A percentile compares a stretch with the other conserved stretches of the same genome.
Conservation (phyloP, 768 basidiomycete species). For the Terana coerulea region DNA sequence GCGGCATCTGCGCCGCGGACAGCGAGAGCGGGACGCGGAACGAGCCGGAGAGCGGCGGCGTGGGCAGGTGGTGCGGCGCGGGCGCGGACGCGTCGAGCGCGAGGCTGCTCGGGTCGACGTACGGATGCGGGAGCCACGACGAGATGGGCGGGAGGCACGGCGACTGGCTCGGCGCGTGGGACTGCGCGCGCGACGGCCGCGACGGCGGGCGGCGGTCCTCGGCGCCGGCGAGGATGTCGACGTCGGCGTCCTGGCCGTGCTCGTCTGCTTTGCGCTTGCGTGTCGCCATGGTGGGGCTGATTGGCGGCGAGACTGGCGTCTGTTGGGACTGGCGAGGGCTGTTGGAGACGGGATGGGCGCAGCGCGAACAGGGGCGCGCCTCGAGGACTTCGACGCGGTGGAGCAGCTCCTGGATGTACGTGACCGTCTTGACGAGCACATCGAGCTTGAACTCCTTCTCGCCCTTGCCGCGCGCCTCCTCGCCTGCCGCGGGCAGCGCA, state of each 20-base stretch:
- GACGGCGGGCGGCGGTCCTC: conserved; percentile 6
- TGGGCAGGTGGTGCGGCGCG: conserved; percentile 26
- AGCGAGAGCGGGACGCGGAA: conserved; percentile 18
- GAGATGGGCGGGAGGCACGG: conserved; percentile 64
- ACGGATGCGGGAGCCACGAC: conserved; percentile 52
- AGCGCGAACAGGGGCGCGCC: conserved; percentile 11
- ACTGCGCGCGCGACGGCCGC: not conserved
- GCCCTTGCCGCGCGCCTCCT: conserved; percentile 60
- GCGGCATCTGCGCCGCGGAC: conserved; percentile 42
- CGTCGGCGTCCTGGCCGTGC: conserved; percentile 6
- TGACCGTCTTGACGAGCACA: conserved; percentile 79
- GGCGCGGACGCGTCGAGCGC: conserved; percentile 7
- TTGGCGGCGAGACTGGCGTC: not conserved
- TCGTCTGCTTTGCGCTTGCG: conserved; percentile 8
- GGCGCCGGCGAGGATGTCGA: conserved; percentile 2
- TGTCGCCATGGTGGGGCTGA: conserved; percentile 17
- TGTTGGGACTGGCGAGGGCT: not conserved
- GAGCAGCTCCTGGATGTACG: conserved; percentile 71
- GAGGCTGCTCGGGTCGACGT: conserved; percentile 26
- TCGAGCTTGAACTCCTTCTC: conserved; percentile 93
- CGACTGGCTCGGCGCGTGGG: conserved; percentile 15
- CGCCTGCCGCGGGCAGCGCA: conserved; percentile 31
- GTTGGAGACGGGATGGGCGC: conserved; percentile 12
- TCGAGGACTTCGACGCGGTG: conserved; percentile 44
- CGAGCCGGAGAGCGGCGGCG: conserved; percentile 33